Evolutionary conservation across 1,139 yeast species (phyloP).

Genomic region (Nakaseomyces uthaithaninus): DNA sequence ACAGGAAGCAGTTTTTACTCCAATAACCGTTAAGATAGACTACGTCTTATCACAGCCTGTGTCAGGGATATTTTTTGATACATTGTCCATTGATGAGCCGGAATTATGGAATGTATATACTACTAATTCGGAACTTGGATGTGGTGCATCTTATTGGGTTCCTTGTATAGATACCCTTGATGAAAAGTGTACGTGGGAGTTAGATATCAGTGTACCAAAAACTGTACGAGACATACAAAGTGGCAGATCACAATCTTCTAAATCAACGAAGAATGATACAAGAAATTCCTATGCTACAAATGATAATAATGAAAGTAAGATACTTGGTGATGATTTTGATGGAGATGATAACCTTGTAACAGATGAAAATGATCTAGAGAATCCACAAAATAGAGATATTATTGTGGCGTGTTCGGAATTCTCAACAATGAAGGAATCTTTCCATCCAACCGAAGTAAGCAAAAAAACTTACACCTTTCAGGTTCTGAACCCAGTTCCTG

Average conservation of each 20-base stretch:
- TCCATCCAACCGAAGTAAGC: slow-evolving; percentile 54
- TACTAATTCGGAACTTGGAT: slow-evolving; percentile 64
- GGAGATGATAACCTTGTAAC: slow-evolving; percentile 14
- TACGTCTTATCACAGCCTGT: slow-evolving; percentile 60
- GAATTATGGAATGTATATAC: slow-evolving; percentile 81
- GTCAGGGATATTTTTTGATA: slow-evolving; percentile 66
- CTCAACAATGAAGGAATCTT: slow-evolving; percentile 42
- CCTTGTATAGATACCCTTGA: slow-evolving; percentile 89
- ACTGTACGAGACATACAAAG: slow-evolving; percentile 65
- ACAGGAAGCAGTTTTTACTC: slow-evolving; percentile 49
- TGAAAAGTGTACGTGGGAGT: slow-evolving; percentile 89
- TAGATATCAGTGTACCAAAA: slow-evolving; percentile 75
- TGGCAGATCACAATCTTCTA: slow-evolving; percentile 29
- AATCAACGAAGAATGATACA: background rate
- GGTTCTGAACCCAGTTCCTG: slow-evolving; percentile 76
- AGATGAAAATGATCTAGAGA: slow-evolving; percentile 39
- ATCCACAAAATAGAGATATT: slow-evolving; percentile 43
- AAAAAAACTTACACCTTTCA: slow-evolving; percentile 76
- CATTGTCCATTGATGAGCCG: slow-evolving; percentile 30
- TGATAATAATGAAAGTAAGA: slow-evolving; percentile 14
- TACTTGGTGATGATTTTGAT: slow-evolving; percentile 16
- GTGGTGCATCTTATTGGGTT: slow-evolving; percentile 89
- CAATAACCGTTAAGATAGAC: slow-evolving; percentile 62
- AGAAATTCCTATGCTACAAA: slow-evolving; percentile 9
- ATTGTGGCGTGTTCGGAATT: slow-evolving; percentile 73